Evolutionary conservation across 345 rosid species (phyloP), one percentile per base, ranked within the genome.

Genomic region (Dimocarpus longan): DNA sequence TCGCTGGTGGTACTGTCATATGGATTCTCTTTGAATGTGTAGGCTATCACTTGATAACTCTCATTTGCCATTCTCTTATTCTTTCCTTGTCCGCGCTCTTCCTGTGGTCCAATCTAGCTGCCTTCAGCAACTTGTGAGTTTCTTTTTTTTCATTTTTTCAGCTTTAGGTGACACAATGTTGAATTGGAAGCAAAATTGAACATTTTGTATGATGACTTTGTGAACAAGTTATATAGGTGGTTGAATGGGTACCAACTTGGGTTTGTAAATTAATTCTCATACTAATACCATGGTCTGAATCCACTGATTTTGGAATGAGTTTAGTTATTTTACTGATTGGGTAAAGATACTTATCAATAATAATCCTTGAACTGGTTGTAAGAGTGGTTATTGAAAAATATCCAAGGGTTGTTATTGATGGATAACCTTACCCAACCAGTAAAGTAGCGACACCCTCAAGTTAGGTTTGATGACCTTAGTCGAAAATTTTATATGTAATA

Each of bases 1-100:
- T 82, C 63, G 87, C 83, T 32, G 84, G 81, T 52, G 92, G 86
- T 21, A 87, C 90, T 19, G 74, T 73, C 6, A 42, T 86, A 56
- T 87, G 90, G 90, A 71, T 86, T 60, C 80, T 89, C 13, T 89
- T 89, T 76, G 90, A 89, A 70, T 77, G 88, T 83, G 46, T 86
- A 68, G 91, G 86, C n/a, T 86, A 77, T 54, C 85, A 86, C 67
- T 77, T 86, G 73, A 81, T 88, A 9, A 81, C 87, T 44, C 80
- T 86, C 70, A 70, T 86, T 76, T 87, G 88, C 81, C 87, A 86
- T 75, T 76, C 67, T 40, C 71, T 83, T 42, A 83, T 85, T 42
- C 81, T 83, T 56, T 62, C 85, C 6, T 77, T 86, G 24, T 87
- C 85, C 3, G 11, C 76, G 44, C 73, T 86, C 76, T 88, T 88